These are phyloP conservation scores for Peronosclerospora sorghi DNA, from an alignment of 352 stramenopile species.

Conservation along the genomic window DNA sequence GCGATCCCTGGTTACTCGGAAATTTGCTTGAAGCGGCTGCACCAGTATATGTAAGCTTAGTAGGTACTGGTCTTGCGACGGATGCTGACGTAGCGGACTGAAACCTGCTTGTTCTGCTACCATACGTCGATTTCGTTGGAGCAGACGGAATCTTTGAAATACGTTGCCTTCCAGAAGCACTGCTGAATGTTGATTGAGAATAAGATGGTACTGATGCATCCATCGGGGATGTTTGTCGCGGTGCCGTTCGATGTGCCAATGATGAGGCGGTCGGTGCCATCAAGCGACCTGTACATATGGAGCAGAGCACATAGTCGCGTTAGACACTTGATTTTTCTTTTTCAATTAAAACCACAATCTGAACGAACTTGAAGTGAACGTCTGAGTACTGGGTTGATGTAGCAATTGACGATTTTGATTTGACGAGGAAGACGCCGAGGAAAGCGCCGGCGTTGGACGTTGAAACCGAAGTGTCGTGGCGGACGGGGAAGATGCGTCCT, in stretches of 20 bases:
- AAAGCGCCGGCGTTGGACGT: conserved; percentile 2
- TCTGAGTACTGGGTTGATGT: conserved; percentile 7
- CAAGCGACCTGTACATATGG: conserved; percentile 10
- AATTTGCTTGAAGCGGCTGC: conserved; percentile 9
- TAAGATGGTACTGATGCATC: conserved; percentile 15
- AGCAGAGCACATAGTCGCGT: background rate
- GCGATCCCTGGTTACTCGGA: conserved; percentile 4
- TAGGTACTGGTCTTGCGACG: background rate
- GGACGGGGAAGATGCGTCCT: conserved; percentile 18
- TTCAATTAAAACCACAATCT: conserved; percentile 10
- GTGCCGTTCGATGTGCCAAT: conserved; percentile 14
- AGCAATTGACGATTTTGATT: conserved; percentile 7
- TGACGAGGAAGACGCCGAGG: conserved; percentile 1
- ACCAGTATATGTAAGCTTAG: conserved; percentile 3
- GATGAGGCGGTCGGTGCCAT: conserved; percentile 21
- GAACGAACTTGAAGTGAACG: conserved; percentile 7
- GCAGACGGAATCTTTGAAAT: conserved; percentile 14
- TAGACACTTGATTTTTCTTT: background rate
- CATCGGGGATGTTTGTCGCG: conserved; percentile 1
- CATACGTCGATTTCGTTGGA: conserved; percentile 16
- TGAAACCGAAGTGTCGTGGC: conserved; percentile 7
- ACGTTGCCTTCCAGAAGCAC: conserved; percentile 16
- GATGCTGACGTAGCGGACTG: conserved; percentile 9
- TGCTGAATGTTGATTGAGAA: conserved; percentile 19
- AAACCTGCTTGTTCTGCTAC: conserved; percentile 9